A percentile compares a stretch with the other conserved stretches of the same genome.
These are phyloP conservation scores for Acanthamoeba lugdunensis DNA, from an alignment of 208 protist species.

Conservation along the genomic window DNA sequence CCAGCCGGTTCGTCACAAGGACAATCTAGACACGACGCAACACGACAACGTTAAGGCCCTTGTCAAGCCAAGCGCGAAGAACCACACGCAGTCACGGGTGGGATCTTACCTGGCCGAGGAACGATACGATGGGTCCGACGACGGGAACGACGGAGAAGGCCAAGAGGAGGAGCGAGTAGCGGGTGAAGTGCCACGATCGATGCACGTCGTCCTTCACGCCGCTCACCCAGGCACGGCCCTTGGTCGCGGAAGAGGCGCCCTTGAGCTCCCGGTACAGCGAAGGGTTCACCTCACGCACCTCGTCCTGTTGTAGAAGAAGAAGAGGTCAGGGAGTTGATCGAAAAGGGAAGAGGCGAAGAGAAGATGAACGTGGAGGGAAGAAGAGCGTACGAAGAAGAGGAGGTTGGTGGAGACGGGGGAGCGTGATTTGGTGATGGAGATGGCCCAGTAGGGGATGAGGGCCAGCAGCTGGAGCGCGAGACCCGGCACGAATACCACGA, in stretches of 20 bases:
- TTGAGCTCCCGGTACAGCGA: constrained; percentile 49
- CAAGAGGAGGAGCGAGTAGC: constrained; percentile 54
- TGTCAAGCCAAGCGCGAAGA: neutral
- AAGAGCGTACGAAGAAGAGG: constrained; percentile 63
- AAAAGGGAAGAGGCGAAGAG: neutral
- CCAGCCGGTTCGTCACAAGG: constrained; percentile 64
- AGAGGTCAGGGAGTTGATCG: no score
- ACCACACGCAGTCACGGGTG: neutral
- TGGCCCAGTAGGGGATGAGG: constrained; percentile 72
- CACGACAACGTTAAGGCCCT: neutral
- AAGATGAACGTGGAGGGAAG: neutral
- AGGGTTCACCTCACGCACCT: constrained; percentile 45
- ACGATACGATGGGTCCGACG: constrained; percentile 56
- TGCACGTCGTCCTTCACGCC: constrained; percentile 38
- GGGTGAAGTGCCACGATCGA: constrained; percentile 69
- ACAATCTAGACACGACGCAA: neutral
- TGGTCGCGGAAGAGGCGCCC: neutral
- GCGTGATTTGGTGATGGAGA: constrained; percentile 41
- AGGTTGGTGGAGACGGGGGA: neutral
- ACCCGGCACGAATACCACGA: constrained; percentile 64
- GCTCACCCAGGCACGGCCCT: neutral
- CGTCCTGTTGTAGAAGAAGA: neutral
- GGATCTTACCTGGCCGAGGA: constrained; percentile 28
- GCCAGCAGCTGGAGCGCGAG: constrained; percentile 67
- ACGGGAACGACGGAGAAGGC: constrained; percentile 71